Percentiles rank a stretch among this genome's conserved stretches.
Conservation (phyloP, 192 early-diverging fungal species). For the Cetraspora pellucida region DNA sequence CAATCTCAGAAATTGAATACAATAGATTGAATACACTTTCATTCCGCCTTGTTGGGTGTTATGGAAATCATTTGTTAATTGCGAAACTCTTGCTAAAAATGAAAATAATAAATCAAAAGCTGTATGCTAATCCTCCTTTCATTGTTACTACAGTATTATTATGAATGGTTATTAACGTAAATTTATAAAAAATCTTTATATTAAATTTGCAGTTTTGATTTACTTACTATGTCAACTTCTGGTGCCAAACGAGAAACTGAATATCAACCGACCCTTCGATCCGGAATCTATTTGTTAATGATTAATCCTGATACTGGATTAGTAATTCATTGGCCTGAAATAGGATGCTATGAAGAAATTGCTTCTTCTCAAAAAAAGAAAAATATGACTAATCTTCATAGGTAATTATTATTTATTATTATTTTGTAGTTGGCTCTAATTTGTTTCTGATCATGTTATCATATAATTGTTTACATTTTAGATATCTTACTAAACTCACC, state of each 20-base stretch:
- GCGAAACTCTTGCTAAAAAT: neutral
- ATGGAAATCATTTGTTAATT: constrained; percentile 12
- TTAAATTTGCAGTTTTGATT: neutral
- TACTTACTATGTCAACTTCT: neutral
- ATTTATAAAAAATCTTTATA: neutral
- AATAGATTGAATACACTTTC: neutral
- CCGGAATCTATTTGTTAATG: constrained; percentile 10
- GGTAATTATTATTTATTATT: constrained; percentile 10
- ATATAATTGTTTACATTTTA: neutral
- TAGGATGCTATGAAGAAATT: constrained; percentile 30
- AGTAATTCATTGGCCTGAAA: constrained; percentile 32
- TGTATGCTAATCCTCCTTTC: neutral
- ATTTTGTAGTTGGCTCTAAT: neutral
- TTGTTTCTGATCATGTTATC: neutral
- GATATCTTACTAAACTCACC: constrained; percentile 31
- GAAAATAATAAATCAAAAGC: neutral
- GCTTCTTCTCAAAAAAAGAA: constrained; percentile 30
- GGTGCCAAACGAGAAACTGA: neutral
- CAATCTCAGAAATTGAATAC: constrained; percentile 16
- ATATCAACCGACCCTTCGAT: neutral
- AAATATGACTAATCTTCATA: constrained; percentile 37
- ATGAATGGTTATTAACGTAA: neutral
- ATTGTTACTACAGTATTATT: neutral
- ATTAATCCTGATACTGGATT: constrained; percentile 10
- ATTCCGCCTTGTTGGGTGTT: constrained; percentile 20